A percentile compares a stretch with the other conserved stretches of the same genome.
These are phyloP conservation scores for Populus tremula DNA, from an alignment of 345 rosid species.

Conservation along the genomic window DNA sequence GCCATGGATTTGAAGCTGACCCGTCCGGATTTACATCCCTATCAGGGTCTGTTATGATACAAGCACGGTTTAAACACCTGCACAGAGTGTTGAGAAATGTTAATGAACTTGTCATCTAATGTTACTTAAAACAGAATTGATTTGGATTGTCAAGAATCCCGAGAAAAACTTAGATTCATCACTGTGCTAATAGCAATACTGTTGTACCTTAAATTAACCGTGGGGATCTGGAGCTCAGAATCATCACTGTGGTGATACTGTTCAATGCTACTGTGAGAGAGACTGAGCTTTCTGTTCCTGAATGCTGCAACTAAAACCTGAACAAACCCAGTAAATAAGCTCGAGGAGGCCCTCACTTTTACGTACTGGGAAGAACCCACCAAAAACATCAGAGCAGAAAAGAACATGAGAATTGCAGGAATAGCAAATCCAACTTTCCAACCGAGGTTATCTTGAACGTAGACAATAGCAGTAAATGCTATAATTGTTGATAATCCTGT, in stretches of 20 bases:
- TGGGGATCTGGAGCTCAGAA: neutral
- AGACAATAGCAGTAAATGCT: neutral
- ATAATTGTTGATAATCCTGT: neutral
- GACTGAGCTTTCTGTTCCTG: neutral
- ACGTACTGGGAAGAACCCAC: neutral
- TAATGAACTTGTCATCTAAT: too few relatives aligned
- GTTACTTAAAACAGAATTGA: neutral
- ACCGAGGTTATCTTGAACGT: neutral
- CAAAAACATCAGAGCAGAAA: neutral
- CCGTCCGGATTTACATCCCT: neutral
- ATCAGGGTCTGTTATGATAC: neutral
- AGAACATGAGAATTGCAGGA: neutral
- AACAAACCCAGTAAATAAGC: neutral
- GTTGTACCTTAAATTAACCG: neutral
- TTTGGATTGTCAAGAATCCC: neutral
- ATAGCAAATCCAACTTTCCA: neutral
- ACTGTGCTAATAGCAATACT: neutral
- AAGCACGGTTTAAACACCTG: neutral
- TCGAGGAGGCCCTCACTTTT: neutral
- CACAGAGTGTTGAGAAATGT: neutral
- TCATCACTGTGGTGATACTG: neutral
- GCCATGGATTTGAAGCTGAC: conserved; percentile 29
- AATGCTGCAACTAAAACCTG: neutral
- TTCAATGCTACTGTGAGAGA: neutral
- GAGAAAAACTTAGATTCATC: neutral